Conservation (phyloP, 768 basidiomycete genomes). For the Pleurotus cornucopiae region DNA sequence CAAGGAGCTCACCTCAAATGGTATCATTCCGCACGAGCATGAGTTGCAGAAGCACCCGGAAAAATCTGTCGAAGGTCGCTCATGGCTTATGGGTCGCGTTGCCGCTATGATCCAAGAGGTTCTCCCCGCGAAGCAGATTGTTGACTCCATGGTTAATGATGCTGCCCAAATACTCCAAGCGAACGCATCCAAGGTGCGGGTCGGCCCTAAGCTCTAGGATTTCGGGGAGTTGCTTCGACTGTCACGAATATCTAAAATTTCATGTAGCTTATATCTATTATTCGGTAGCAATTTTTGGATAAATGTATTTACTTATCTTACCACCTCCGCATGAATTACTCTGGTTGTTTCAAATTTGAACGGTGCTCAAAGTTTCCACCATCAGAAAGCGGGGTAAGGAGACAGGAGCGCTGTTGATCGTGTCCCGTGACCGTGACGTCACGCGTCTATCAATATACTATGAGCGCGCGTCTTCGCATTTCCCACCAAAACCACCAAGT, state of each 20-base stretch:
- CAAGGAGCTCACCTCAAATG: conserved; percentile 74
- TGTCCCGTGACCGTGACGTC: background rate
- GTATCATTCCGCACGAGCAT: conserved; percentile 70
- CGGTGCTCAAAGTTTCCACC: too few species aligned
- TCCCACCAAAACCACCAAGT: too few species aligned
- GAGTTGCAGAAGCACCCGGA: conserved; percentile 82
- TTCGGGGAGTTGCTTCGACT: background rate
- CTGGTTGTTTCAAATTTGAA: background rate
- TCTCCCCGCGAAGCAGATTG: conserved; percentile 76
- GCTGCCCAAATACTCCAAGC: conserved; percentile 31
- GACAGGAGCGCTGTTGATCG: background rate
- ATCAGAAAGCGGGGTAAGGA: too few species aligned
- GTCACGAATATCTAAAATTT: background rate
- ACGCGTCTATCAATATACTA: background rate
- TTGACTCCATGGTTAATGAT: conserved; percentile 67
- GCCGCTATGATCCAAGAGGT: conserved; percentile 71
- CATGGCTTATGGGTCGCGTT: conserved; percentile 86
- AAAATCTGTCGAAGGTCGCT: conserved; percentile 57
- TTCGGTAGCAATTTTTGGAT: conserved; percentile 1
- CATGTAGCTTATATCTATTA: conserved; percentile 8
- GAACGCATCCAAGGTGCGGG: conserved; percentile 29
- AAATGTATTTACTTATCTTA: background rate
- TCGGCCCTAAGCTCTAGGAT: conserved; percentile 46
- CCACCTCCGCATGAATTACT: background rate
- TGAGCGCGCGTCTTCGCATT: too few species aligned